Conservation (phyloP, 352 stramenopile species). For the Pythium oligandrum region DNA sequence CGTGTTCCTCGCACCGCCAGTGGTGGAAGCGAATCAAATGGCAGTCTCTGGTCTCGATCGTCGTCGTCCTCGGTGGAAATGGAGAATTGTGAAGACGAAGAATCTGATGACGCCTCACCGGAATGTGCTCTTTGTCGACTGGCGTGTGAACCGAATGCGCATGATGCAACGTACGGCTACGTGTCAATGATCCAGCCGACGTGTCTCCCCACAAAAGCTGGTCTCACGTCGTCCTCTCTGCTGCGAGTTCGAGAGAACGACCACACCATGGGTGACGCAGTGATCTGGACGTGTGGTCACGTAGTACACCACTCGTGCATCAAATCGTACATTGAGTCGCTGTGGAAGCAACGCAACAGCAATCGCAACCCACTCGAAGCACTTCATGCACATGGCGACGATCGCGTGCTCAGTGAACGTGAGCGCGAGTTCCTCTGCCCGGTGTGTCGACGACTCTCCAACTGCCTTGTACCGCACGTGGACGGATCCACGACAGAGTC, state of each 20-base stretch:
- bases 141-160: constrained; percentile 34
- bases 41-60: too few species aligned
- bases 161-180: constrained; percentile 52
- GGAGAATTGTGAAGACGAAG: constrained; percentile 16
- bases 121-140: constrained; percentile 67
- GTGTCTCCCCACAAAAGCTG: constrained; percentile 36
- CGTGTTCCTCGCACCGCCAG: not conserved
- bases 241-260: constrained; percentile 3
- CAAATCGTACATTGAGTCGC: constrained; percentile 58
- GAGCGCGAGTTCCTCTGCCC: constrained; percentile 77
- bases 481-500: too few species aligned
- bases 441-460: constrained; percentile 70
- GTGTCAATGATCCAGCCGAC: constrained; percentile 71
- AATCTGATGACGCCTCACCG: constrained; percentile 24
- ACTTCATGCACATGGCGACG: constrained; percentile 32
- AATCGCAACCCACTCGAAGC: constrained; percentile 33
- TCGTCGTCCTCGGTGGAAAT: not conserved
- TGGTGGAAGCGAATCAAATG: too few species aligned
- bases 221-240: constrained; percentile 2
- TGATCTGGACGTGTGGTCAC: constrained; percentile 73
- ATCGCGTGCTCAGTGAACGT: constrained; percentile 58
- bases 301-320: constrained; percentile 64
- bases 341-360: constrained; percentile 61
- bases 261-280: constrained; percentile 6
- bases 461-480: constrained; percentile 54